phyloP scores from a whole-genome alignment of 2,329 filamentous ascomycete genomes.

The Pseudohalonectria lignicola region DNA sequence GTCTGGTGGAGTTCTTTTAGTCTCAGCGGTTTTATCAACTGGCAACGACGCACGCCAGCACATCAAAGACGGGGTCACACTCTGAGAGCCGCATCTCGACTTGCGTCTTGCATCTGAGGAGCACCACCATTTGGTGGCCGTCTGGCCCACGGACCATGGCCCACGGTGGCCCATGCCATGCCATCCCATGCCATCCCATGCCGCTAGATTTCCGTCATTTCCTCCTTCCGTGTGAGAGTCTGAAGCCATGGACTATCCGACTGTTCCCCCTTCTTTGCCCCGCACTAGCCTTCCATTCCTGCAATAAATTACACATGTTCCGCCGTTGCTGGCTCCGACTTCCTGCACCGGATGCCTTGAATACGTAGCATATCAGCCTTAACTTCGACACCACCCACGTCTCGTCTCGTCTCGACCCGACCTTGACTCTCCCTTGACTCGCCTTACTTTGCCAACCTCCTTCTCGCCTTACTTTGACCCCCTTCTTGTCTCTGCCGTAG shows the following conservation, averaged over 20 bases:
- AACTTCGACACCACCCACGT: slow-evolving; percentile 12
- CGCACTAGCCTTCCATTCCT: slow-evolving; percentile 37
- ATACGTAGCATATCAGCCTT: slow-evolving; percentile 28
- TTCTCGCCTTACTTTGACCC: neutral
- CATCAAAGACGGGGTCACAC: slow-evolving; percentile 68
- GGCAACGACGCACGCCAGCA: slow-evolving; percentile 79
- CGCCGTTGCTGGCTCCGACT: slow-evolving; percentile 41
- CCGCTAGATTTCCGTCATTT: slow-evolving; percentile 23
- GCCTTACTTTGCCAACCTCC: neutral
- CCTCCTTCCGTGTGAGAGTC: slow-evolving; percentile 23
- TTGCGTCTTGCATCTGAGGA: slow-evolving; percentile 49
- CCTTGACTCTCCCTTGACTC: neutral
- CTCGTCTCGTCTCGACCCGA: too few relatives aligned
- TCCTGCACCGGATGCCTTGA: slow-evolving; percentile 34
- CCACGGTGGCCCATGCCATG: too few relatives aligned
- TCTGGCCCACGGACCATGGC: too few relatives aligned
- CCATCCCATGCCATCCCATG: slow-evolving; percentile 32
- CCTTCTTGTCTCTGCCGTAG: slow-evolving; percentile 13
- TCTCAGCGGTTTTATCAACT: slow-evolving; percentile 60
- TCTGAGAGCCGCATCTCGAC: slow-evolving; percentile 57
- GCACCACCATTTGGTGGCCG: too few relatives aligned
- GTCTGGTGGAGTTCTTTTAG: slow-evolving; percentile 43
- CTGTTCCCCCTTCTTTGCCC: slow-evolving; percentile 26
- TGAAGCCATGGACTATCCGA: too few relatives aligned
- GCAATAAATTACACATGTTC: slow-evolving; percentile 58